Evolutionary conservation across 2,329 filamentous ascomycete species (phyloP), one percentile per base, ranked within the genome.

Genomic region (Sclerotinia borealis): DNA sequence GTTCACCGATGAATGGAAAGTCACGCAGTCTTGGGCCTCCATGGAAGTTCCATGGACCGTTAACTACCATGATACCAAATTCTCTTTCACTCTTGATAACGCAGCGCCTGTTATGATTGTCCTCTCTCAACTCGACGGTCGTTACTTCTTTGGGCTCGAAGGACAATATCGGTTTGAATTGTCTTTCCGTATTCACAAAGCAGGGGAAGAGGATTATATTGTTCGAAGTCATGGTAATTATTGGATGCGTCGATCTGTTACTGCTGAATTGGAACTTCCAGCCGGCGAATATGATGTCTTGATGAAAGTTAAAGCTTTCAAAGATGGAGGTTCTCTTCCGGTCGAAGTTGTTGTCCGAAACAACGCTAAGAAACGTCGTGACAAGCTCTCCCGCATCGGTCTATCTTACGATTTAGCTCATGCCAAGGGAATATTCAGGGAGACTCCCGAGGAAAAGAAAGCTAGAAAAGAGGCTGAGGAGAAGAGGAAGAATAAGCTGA

Each of bases 321-420:
- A 83, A 25, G 71, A 80, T 60, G 72, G 75, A 1, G 68, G 69
- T 3, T 59, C 72, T 5, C 68, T 77, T 9, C 80, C 81, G 0
- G 76, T 85, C 25, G 70, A 73, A 61, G 65, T 71, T 34, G 82
- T 86, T 0, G 78, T 86, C 2, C 67, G 66, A 22, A 66, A 66
- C 36, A 70, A 70, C 58, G 68, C 66, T 6, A 66, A 69, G 34
- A 63, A 61, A 79, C 83, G 68, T 17, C 68, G 68, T 4, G 82
- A 85, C 56, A 87, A 87, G 74, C 76, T 87, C 4, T 77, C 82
- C 1, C 79, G 83, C 31, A 81, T 86, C n/a, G 84, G 84, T 4
- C 78, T 83, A 36, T 80, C 83, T 0, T 86, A 87, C 63, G 84
- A 87, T 67, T 70, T 86, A 4, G 84, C 84, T 0, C 84, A 87